These are phyloP conservation scores for Euphorbia pulcherrima DNA, from an alignment of 345 rosid species.

Conservation along the genomic window DNA sequence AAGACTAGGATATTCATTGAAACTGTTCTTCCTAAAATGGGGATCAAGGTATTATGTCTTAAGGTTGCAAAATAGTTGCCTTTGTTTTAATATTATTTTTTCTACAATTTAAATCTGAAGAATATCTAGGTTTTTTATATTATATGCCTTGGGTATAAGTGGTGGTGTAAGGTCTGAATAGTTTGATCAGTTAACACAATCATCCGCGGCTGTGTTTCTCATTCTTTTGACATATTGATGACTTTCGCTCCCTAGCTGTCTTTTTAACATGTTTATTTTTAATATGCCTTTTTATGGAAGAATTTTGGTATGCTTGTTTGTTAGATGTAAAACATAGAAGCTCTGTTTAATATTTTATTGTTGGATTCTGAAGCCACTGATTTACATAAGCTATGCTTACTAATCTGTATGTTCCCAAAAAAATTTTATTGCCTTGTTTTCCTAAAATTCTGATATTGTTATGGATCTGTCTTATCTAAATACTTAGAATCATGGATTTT, in stretches of 20 bases:
- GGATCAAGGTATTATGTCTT: slow-evolving; percentile 56
- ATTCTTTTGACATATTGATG: neutral
- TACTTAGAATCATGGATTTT: neutral
- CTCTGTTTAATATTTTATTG: neutral
- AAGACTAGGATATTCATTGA: slow-evolving; percentile 96
- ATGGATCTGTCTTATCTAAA: neutral
- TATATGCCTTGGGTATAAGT: neutral
- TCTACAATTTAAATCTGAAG: neutral
- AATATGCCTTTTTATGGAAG: neutral
- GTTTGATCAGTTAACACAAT: neutral
- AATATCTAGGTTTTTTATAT: neutral
- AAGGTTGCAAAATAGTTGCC: neutral
- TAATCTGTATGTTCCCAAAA: neutral
- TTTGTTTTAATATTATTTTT: neutral
- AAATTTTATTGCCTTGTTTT: neutral
- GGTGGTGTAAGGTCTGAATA: neutral
- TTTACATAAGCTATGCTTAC: neutral
- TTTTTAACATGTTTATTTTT: no score
- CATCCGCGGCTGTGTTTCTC: neutral
- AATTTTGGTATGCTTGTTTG: neutral
- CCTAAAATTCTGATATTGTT: neutral
- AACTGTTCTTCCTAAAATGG: slow-evolving; percentile 84
- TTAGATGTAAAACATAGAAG: neutral
- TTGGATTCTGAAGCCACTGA: neutral
- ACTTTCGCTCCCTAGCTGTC: neutral